These are phyloP conservation scores for Neurospora sp. DNA, from an alignment of 495 filamentous ascomycete genomes.

Conservation along the genomic window DNA sequence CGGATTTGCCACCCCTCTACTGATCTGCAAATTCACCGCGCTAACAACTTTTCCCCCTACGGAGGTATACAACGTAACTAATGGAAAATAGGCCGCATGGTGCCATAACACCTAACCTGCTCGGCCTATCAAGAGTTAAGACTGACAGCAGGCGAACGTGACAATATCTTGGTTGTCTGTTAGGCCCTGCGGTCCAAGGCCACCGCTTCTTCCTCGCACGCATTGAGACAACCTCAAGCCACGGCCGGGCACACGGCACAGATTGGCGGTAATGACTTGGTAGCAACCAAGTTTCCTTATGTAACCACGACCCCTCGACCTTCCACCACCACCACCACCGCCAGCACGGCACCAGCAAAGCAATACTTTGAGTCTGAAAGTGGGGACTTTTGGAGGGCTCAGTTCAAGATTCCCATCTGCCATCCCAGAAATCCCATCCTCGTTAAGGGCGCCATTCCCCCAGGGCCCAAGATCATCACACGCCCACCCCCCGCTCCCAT, in stretches of 20 bases:
- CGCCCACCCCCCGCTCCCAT: conserved; percentile 2
- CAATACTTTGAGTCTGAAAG: neutral
- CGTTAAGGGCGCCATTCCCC: conserved; percentile 2
- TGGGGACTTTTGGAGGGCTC: neutral
- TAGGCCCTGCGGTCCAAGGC: neutral
- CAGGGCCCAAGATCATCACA: neutral
- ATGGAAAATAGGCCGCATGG: neutral
- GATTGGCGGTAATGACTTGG: neutral
- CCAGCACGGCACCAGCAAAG: neutral
- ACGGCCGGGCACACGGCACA: neutral
- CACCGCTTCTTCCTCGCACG: neutral
- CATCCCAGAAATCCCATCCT: conserved; percentile 20
- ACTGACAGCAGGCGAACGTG: neutral
- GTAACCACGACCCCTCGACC: neutral
- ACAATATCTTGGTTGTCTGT: neutral
- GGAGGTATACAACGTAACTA: neutral
- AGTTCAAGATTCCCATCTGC: conserved; percentile 6
- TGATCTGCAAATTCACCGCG: no score
- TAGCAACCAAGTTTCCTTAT: neutral
- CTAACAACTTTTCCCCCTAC: no score
- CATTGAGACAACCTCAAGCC: neutral
- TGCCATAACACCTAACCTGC: neutral
- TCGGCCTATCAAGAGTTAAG: neutral
- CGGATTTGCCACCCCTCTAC: no score
- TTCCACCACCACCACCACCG: neutral